phyloP scores from a whole-genome alignment of 2,329 filamentous ascomycete species.

The Hypoxylon rubiginosum region DNA sequence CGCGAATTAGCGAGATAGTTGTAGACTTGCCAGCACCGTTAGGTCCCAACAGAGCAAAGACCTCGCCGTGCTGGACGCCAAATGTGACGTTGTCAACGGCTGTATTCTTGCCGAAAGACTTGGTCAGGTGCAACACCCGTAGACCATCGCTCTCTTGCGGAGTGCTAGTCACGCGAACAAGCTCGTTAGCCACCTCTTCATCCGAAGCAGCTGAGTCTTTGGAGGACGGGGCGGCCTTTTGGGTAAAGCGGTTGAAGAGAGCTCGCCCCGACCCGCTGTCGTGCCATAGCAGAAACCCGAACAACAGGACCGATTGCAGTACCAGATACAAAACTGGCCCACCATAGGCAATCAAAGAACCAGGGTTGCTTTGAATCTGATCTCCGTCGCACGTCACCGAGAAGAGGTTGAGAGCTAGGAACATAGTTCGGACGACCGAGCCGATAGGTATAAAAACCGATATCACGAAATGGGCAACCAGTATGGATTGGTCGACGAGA shows the following conservation, averaged over 20 bases:
- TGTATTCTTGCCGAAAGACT: constrained; percentile 79
- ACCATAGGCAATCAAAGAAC: constrained; percentile 80
- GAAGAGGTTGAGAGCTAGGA: constrained; percentile 86
- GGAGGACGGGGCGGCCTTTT: constrained; percentile 45
- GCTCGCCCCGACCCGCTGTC: constrained; percentile 78
- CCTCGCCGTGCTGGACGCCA: constrained; percentile 81
- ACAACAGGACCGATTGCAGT: constrained; percentile 78
- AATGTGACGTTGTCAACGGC: constrained; percentile 93
- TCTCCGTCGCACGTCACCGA: constrained; percentile 79
- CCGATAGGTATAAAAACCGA: constrained; percentile 81
- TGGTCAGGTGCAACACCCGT: constrained; percentile 83
- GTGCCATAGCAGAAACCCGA: constrained; percentile 80
- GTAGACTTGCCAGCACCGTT: constrained; percentile 95
- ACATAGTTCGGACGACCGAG: constrained; percentile 79
- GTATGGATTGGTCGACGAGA: constrained; percentile 75
- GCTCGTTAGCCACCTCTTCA: constrained; percentile 75
- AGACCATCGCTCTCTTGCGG: constrained; percentile 71
- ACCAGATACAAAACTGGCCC: constrained; percentile 87
- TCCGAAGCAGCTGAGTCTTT: constrained; percentile 58
- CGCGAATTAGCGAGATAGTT: constrained; percentile 88
- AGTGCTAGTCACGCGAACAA: constrained; percentile 70
- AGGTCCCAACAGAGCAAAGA: constrained; percentile 89
- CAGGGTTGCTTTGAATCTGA: constrained; percentile 75
- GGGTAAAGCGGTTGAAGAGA: constrained; percentile 56
- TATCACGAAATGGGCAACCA: constrained; percentile 81